Evolutionary conservation across 2,329 filamentous ascomycete species (phyloP).

Genomic region (Knoxdaviesia proteae): DNA sequence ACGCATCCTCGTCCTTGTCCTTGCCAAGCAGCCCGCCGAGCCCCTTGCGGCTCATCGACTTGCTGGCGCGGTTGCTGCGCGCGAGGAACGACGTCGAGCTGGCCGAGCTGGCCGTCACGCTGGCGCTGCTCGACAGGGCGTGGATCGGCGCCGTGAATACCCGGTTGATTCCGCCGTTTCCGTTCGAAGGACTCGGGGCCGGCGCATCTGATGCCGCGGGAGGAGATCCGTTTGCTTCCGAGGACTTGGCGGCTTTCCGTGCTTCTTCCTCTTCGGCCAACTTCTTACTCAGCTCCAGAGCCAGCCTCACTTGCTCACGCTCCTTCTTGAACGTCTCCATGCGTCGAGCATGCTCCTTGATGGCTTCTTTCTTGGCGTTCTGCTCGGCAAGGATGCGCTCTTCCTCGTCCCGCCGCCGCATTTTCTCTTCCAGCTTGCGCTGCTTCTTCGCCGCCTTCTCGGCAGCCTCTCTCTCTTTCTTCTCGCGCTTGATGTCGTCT

Average conservation of each 20-base stretch:
- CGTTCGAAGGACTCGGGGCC: too few relatives aligned
- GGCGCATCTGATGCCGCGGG: too few relatives aligned
- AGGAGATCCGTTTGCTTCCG: too few relatives aligned
- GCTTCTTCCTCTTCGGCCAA: slow-evolving; percentile 17
- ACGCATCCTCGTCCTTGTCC: slow-evolving; percentile 17
- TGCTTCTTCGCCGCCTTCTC: slow-evolving; percentile 35
- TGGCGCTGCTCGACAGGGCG: slow-evolving; percentile 26
- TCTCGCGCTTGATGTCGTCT: slow-evolving; percentile 43
- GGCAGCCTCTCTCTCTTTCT: slow-evolving; percentile 40
- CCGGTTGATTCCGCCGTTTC: too few relatives aligned
- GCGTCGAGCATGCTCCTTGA: slow-evolving; percentile 22
- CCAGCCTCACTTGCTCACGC: slow-evolving; percentile 39
- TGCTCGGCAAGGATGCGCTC: slow-evolving; percentile 6
- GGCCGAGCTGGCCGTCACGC: slow-evolving; percentile 14
- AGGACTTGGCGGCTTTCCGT: slow-evolving; percentile 1
- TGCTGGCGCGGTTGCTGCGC: slow-evolving; percentile 50
- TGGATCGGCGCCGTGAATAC: not conserved
- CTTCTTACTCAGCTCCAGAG: slow-evolving; percentile 44
- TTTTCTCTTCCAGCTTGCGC: not conserved
- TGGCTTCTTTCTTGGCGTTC: slow-evolving; percentile 36
- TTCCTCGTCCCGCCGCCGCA: not conserved
- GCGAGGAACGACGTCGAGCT: slow-evolving; percentile 31
- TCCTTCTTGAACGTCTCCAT: slow-evolving; percentile 31
- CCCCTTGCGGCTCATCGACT: slow-evolving; percentile 60
- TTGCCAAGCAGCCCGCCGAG: slow-evolving; percentile 41